phyloP scores from a whole-genome alignment of 345 rosid genomes.

The Camelina laxa region DNA sequence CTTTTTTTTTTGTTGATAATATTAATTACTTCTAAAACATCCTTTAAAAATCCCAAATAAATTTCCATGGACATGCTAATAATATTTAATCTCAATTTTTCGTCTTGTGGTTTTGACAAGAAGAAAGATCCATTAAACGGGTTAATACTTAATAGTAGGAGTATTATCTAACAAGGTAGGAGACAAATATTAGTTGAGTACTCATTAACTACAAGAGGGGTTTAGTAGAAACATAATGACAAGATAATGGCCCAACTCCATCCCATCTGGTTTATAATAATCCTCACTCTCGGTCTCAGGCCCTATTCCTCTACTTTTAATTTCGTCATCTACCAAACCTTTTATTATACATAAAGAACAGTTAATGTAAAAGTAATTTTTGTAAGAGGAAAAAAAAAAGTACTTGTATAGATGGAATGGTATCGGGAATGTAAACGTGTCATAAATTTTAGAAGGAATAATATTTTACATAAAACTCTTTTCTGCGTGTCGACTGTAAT shows the following conservation, averaged over 20 bases:
- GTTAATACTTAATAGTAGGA: neutral
- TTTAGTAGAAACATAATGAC: constrained; percentile 36
- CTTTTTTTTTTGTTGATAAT: neutral
- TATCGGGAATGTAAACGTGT: constrained; percentile 41
- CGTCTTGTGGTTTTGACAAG: constrained; percentile 5
- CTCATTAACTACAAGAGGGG: constrained; percentile 23
- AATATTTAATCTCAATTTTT: neutral
- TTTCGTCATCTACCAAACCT: constrained; percentile 26
- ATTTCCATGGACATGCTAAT: neutral
- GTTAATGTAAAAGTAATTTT: neutral
- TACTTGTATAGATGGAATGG: constrained; percentile 13
- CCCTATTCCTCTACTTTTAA: constrained; percentile 19
- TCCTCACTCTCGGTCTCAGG: neutral
- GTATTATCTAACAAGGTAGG: constrained; percentile 5
- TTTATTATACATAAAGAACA: neutral
- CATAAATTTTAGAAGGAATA: constrained; percentile 16
- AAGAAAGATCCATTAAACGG: neutral
- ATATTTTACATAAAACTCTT: constrained; percentile 13
- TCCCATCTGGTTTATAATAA: constrained; percentile 32
- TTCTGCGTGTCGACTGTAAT: constrained; percentile 25
- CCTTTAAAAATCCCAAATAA: neutral
- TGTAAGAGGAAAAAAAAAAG: neutral
- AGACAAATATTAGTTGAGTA: constrained; percentile 15
- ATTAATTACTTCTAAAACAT: neutral
- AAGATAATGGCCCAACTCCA: constrained; percentile 41